Evolutionary conservation across 1,284 basidiomycete species (phyloP), one percentile per base, ranked within the genome.

Genomic region (Inonotus hispidus): DNA sequence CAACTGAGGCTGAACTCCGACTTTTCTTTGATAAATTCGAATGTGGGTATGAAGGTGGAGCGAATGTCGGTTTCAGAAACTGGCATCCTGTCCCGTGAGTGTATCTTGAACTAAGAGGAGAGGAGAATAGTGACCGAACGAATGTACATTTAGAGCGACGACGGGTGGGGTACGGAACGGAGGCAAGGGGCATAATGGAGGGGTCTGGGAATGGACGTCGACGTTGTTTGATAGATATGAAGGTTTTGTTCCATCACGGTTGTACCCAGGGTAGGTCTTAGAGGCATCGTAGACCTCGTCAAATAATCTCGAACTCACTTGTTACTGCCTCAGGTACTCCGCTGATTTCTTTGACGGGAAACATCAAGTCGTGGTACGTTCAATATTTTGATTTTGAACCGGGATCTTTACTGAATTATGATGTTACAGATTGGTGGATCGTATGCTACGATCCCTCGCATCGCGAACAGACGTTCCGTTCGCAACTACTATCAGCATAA

Each of bases 161-260:
- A 83, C 79, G 4, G 88, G 83, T 56, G 71, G 75, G 63, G 73
- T 72, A 58, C 75, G 72, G 63, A 66, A 71, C 46, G 77, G 38
- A 38, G 81, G 82, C 2, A 80, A 75, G 70, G 88, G 88, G 27
- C 86, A 88, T 67, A 98, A 98, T 67, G 96, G 96, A 19, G 96
- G 96, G 19, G 89, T 97, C n/a, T 99, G 95, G 94, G 95, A 98
- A 76, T 98, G 95, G 95, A 98, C 96, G 2, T 88, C 87, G 25
- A 95, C 93, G 6, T 66, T 79, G 29, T 83, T 96, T 56, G 83
- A 85, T 29, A 79, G 77, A 41, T 80, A 85, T 66, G 85, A 92
- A 1, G 94, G 93, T 0, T 98, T 90, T 71, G 77, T 79, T 53
- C 77, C 85, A 8, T 93, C 91, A 2, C 75, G 75, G 53, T 72